phyloP scores from a whole-genome alignment of 257 asterid species.

The Voacanga thouarsii region DNA sequence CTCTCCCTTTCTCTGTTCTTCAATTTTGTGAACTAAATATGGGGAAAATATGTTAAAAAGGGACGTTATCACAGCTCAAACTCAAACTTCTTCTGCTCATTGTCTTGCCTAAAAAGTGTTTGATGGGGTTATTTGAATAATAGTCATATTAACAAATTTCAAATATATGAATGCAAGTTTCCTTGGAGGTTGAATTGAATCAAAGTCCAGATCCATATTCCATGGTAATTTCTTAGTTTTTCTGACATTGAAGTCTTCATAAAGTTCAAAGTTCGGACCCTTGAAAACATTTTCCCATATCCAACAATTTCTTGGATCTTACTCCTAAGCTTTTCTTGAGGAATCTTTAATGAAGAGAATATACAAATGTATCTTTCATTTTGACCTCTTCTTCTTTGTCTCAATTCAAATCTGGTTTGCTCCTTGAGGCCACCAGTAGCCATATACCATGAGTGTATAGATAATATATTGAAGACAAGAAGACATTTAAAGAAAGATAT shows the following conservation, averaged over 20 bases:
- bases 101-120: too few relatives aligned
- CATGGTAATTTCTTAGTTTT: not conserved
- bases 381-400: slow-evolving; percentile 28
- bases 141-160: too few relatives aligned
- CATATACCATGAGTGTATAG: not conserved
- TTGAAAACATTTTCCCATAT: slow-evolving; percentile 4
- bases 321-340: slow-evolving; percentile 7
- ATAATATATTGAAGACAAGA: not conserved
- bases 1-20: too few relatives aligned
- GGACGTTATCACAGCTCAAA: too few relatives aligned
- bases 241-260: slow-evolving; percentile 4
- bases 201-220: not conserved
- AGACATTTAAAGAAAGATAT: not conserved
- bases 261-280: slow-evolving; percentile 1
- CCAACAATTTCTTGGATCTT: slow-evolving; percentile 21
- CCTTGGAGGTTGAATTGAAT: not conserved
- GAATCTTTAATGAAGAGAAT: slow-evolving; percentile 18
- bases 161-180: too few relatives aligned
- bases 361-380: slow-evolving; percentile 16
- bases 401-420: slow-evolving; percentile 9
- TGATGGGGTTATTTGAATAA: not conserved
- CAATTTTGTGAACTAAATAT: too few relatives aligned
- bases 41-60: too few relatives aligned
- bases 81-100: too few relatives aligned
- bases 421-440: slow-evolving; percentile 13